These are phyloP conservation scores for Dactylellina sp. DNA, from an alignment of 2,329 filamentous ascomycete genomes.

Conservation along the genomic window DNA sequence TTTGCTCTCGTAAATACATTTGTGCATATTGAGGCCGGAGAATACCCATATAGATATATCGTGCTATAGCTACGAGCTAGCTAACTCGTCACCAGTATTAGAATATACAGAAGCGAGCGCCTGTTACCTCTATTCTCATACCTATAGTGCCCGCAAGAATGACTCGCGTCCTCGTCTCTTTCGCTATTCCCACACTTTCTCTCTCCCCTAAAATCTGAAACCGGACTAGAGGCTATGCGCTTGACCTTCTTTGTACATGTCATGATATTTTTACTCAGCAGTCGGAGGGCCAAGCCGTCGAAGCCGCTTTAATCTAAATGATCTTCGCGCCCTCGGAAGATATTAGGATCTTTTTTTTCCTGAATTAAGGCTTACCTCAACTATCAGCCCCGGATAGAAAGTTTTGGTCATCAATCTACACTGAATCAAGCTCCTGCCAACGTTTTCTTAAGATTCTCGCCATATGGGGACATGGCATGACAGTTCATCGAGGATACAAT, in stretches of 20 bases:
- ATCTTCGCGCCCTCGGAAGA: constrained; percentile 32
- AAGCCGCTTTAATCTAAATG: constrained; percentile 38
- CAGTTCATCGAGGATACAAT: not conserved
- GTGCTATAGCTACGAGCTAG: no score
- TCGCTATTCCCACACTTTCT: constrained; percentile 3
- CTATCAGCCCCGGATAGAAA: not conserved
- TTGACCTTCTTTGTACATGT: constrained; percentile 4
- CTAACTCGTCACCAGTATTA: not conserved
- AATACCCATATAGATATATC: constrained; percentile 4
- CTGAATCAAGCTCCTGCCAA: not conserved
- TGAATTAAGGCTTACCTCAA: not conserved
- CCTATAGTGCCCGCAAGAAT: no score
- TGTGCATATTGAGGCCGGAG: not conserved
- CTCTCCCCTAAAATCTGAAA: constrained; percentile 22
- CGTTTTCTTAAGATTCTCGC: no score
- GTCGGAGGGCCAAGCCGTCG: constrained; percentile 42
- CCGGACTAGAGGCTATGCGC: constrained; percentile 26
- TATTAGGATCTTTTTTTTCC: constrained; percentile 6
- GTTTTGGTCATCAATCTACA: not conserved
- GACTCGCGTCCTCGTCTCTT: no score
- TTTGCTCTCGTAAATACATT: not conserved
- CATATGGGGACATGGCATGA: no score
- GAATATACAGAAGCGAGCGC: constrained; percentile 11
- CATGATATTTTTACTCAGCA: constrained; percentile 13
- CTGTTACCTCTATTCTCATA: constrained; percentile 1